Evolutionary conservation across 2,329 filamentous ascomycete species (phyloP).

Genomic region (Alternaria hordeiaustralica): DNA sequence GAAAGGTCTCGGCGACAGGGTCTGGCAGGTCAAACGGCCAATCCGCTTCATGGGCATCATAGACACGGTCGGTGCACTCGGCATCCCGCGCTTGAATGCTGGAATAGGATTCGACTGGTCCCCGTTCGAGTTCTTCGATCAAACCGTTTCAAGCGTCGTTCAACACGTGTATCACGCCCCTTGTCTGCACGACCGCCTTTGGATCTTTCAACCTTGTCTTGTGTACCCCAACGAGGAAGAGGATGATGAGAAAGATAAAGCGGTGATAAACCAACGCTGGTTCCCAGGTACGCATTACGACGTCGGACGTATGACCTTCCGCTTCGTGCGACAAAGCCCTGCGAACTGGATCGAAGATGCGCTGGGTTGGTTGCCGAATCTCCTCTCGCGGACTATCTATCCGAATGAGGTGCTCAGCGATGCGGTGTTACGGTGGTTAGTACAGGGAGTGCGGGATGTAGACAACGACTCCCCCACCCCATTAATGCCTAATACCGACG

Average conservation of each 20-base stretch:
- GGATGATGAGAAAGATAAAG: constrained; percentile 12
- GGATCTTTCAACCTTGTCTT: constrained; percentile 40
- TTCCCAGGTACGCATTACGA: constrained; percentile 50
- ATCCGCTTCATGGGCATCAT: constrained; percentile 44
- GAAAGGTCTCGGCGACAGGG: constrained; percentile 20
- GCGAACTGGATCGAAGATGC: constrained; percentile 35
- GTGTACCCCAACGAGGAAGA: constrained; percentile 1
- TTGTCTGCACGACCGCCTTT: constrained; percentile 43
- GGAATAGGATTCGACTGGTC: constrained; percentile 46
- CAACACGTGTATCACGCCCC: constrained; percentile 44
- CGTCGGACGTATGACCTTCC: constrained; percentile 44
- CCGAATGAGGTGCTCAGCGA: constrained; percentile 45
- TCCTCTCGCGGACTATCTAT: constrained; percentile 36
- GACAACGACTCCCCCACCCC: constrained; percentile 10
- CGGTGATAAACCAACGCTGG: constrained; percentile 39
- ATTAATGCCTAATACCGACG: constrained; percentile 26
- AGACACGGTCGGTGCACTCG: constrained; percentile 45
- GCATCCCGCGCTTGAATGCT: constrained; percentile 43
- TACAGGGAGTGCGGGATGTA: constrained; percentile 31
- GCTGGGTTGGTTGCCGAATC: constrained; percentile 34
- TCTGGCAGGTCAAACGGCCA: constrained; percentile 41
- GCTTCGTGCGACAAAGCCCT: constrained; percentile 41
- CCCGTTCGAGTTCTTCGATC: constrained; percentile 47
- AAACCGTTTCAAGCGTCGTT: constrained; percentile 39
- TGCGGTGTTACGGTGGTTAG: constrained; percentile 39